These are phyloP conservation scores for Acrodontium crateriforme DNA, from an alignment of 2,329 filamentous ascomycete species.

Conservation along the genomic window DNA sequence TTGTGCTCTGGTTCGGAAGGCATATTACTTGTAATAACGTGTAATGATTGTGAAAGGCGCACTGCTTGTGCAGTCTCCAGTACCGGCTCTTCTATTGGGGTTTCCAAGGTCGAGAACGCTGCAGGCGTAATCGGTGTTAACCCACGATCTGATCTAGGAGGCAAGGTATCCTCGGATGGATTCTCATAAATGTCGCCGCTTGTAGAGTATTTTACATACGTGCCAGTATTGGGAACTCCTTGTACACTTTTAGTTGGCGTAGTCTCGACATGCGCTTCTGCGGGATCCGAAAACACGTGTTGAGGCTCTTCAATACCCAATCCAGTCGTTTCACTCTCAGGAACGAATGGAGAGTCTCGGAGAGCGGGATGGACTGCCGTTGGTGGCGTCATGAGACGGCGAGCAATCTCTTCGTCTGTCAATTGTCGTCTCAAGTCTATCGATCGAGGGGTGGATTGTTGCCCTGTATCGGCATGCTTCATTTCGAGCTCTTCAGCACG, in stretches of 20 bases:
- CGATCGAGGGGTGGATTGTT: too few species aligned
- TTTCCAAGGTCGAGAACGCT: slow-evolving; percentile 23
- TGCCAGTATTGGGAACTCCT: slow-evolving; percentile 12
- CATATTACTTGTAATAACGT: too few species aligned
- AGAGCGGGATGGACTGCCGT: slow-evolving; percentile 22
- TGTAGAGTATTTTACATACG: slow-evolving; percentile 10
- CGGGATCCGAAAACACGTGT: too few species aligned
- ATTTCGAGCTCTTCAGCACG: slow-evolving; percentile 16
- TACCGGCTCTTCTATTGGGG: slow-evolving; percentile 32
- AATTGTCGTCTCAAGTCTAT: too few species aligned
- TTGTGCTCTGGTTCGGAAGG: too few species aligned
- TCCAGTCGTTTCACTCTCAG: slow-evolving; percentile 12
- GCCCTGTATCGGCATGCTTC: too few species aligned
- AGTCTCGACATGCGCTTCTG: neutral
- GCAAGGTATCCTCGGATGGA: slow-evolving; percentile 15
- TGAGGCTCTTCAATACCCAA: slow-evolving; percentile 16
- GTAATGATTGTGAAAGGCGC: slow-evolving; percentile 33
- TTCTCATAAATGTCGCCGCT: slow-evolving; percentile 8
- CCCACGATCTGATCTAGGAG: slow-evolving; percentile 2
- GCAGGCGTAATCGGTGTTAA: slow-evolving; percentile 7
- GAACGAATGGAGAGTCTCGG: slow-evolving; percentile 9
- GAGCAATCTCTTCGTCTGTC: too few species aligned
- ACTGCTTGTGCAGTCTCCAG: slow-evolving; percentile 36
- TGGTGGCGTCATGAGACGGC: slow-evolving; percentile 13
- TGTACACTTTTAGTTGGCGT: slow-evolving; percentile 3